Conservation (phyloP, 768 basidiomycete species). For the Boletus sp. region DNA sequence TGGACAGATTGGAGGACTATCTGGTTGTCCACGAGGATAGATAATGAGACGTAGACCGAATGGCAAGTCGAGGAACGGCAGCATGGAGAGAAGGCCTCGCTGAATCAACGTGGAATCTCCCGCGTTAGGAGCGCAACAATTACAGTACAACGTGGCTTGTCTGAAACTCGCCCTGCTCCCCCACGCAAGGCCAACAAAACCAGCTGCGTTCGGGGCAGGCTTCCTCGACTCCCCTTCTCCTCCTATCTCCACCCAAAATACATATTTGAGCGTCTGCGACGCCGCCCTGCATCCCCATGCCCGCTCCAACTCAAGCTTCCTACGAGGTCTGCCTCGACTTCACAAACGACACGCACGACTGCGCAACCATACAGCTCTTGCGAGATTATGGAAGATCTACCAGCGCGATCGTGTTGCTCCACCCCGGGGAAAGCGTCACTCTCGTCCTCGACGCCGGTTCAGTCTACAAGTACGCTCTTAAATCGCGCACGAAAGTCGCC, state of each 20-base stretch:
- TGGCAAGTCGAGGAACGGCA: constrained; percentile 28
- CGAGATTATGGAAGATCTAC: constrained; percentile 59
- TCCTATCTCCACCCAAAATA: constrained; percentile 16
- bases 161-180: constrained; percentile 28
- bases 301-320: constrained; percentile 47
- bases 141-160: constrained; percentile 23
- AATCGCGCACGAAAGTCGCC: constrained; percentile 59
- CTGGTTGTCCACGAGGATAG: constrained; percentile 28
- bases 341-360: constrained; percentile 65
- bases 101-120: constrained; percentile 27
- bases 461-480: constrained; percentile 66
- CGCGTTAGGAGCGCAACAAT: constrained; percentile 32
- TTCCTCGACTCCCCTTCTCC: constrained; percentile 15
- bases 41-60: constrained; percentile 35
- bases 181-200: constrained; percentile 35
- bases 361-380: constrained; percentile 59
- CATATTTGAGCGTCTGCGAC: constrained; percentile 35
- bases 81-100: constrained; percentile 18
- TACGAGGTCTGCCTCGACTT: constrained; percentile 70
- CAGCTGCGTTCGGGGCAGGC: constrained; percentile 24
- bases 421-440: constrained; percentile 61
- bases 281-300: constrained; percentile 41
- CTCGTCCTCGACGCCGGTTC: constrained; percentile 68
- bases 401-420: constrained; percentile 52
- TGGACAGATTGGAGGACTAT: constrained; percentile 36